Evolutionary conservation across 2,329 filamentous ascomycete genomes (phyloP).

Genomic region (Amylocarpus encephaloides): DNA sequence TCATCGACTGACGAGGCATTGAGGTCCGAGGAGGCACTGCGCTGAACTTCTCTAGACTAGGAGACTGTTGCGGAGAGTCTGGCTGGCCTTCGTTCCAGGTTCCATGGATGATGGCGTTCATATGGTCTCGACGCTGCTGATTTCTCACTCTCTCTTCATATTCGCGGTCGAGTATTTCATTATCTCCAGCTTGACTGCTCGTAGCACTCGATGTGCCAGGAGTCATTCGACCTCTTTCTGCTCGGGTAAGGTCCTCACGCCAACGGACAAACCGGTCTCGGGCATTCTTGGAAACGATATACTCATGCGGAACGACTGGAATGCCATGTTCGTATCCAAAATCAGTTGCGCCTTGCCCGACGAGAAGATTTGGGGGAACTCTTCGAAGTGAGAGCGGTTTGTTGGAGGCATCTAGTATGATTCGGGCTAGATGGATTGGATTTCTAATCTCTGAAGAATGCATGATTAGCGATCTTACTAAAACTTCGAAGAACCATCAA

Average conservation of each 20-base stretch:
- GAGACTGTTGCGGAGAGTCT: conserved; percentile 42
- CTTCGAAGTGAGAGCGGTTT: conserved; percentile 74
- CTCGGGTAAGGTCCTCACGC: conserved; percentile 64
- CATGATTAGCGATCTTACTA: not conserved
- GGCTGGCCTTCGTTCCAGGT: conserved; percentile 60
- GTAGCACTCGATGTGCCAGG: conserved; percentile 17
- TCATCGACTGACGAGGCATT: conserved; percentile 9
- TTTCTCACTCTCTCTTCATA: conserved; percentile 27
- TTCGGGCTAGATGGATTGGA: conserved; percentile 78
- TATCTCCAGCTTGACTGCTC: conserved; percentile 23
- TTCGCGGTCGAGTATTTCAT: conserved; percentile 19
- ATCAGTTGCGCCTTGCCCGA: conserved; percentile 76
- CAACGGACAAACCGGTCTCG: conserved; percentile 74
- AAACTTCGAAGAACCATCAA: conserved; percentile 17
- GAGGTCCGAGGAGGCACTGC: conserved; percentile 10
- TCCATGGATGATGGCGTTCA: conserved; percentile 47
- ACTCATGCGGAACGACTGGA: conserved; percentile 64
- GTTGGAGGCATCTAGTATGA: conserved; percentile 72
- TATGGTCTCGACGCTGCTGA: conserved; percentile 40
- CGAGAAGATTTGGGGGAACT: conserved; percentile 87
- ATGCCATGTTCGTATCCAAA: conserved; percentile 80
- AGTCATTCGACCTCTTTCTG: conserved; percentile 38
- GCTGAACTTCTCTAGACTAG: conserved; percentile 14
- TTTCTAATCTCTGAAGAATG: conserved; percentile 73
- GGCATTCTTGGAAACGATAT: conserved; percentile 73